A percentile compares a stretch with the other conserved stretches of the same genome.
These are phyloP conservation scores for Ichthyophthirius multifiliis DNA, from an alignment of 169 alveolate genomes.

Conservation along the genomic window DNA sequence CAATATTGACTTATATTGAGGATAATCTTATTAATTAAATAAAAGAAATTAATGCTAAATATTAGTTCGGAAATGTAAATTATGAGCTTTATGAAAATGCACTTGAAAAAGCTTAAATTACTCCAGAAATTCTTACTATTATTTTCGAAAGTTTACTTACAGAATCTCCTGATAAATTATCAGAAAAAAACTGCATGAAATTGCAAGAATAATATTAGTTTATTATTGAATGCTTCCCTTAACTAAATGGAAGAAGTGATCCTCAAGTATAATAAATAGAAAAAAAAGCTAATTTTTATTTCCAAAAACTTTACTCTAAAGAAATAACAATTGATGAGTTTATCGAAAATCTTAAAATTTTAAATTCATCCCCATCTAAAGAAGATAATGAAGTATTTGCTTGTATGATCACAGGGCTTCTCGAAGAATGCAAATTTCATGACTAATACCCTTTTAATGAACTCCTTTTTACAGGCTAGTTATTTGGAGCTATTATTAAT, in stretches of 20 bases:
- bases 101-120: conserved; percentile 76
- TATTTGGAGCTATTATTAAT: conserved; percentile 81
- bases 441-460: conserved; percentile 83
- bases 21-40: conserved; percentile 68
- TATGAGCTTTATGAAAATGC: conserved; percentile 34
- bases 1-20: conserved; percentile 66
- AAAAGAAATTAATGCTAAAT: conserved; percentile 25
- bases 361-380: conserved; percentile 50
- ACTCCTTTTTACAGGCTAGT: conserved; percentile 68
- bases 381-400: conserved; percentile 85
- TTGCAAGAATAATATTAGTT: conserved; percentile 49
- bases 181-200: conserved; percentile 37
- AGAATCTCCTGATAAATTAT: conserved; percentile 20
- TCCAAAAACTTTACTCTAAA: conserved; percentile 71
- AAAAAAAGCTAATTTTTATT: conserved; percentile 74
- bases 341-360: conserved; percentile 52
- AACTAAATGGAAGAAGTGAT: conserved; percentile 43
- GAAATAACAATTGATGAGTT: conserved; percentile 65
- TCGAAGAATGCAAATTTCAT: conserved; percentile 84
- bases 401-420: conserved; percentile 85
- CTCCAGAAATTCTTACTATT: conserved; percentile 69
- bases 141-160: conserved; percentile 64
- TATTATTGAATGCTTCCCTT: conserved; percentile 59
- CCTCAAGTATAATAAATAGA: conserved; percentile 69
- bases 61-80: not conserved